Conservation (phyloP, 2,329 filamentous ascomycete species). For the Botrytis squamosa region DNA sequence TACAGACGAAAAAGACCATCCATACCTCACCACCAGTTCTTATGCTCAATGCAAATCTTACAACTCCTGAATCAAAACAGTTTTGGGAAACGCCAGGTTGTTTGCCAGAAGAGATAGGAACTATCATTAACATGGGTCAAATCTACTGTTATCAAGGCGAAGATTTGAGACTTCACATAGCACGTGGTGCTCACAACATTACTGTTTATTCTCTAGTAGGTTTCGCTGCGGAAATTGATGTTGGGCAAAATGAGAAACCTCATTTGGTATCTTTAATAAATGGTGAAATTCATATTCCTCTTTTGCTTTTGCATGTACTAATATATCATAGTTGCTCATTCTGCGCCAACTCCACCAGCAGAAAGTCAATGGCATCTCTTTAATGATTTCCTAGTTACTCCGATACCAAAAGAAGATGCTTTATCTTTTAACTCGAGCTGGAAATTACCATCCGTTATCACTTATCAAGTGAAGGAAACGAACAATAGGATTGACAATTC, state of each 20-base stretch:
- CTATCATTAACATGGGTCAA: constrained; percentile 87
- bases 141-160: constrained; percentile 95
- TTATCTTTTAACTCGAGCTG: constrained; percentile 85
- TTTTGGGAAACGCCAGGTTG: constrained; percentile 89
- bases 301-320: constrained; percentile 23
- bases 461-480: constrained; percentile 78
- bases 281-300: constrained; percentile 48
- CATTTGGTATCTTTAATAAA: constrained; percentile 93
- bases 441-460: constrained; percentile 87
- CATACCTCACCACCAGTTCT: constrained; percentile 80
- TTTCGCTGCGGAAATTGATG: constrained; percentile 85
- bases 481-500: constrained; percentile 80
- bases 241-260: constrained; percentile 78
- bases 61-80: constrained; percentile 68
- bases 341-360: constrained; percentile 56
- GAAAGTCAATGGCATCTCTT: constrained; percentile 89
- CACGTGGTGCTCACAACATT: constrained; percentile 76
- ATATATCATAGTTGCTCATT: constrained; percentile 57
- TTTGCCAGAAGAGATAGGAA: constrained; percentile 89
- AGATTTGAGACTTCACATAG: constrained; percentile 76
- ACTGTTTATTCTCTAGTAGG: constrained; percentile 90
- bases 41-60: constrained; percentile 80
- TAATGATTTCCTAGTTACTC: constrained; percentile 91
- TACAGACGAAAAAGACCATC: constrained; percentile 81
- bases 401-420: constrained; percentile 77